A percentile compares a stretch with the other conserved stretches of the same genome.
Evolutionary conservation across 2,329 filamentous ascomycete species (phyloP).

Genomic region (Geoglossum cookeanum): DNA sequence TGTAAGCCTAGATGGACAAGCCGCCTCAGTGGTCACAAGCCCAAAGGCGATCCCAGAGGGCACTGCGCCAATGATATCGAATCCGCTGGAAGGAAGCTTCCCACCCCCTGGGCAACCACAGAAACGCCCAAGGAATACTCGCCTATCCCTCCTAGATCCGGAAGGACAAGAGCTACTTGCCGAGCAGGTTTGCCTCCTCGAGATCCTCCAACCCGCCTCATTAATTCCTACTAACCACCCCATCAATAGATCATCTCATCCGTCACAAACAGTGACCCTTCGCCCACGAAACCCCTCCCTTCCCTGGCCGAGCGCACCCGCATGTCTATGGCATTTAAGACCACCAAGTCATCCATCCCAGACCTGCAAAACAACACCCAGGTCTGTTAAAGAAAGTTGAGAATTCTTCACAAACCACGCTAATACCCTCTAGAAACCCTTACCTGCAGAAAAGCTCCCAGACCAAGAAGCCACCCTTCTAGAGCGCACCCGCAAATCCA

Average conservation of each 20-base stretch:
- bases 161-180: background rate
- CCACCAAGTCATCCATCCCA: background rate
- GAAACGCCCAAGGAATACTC: background rate
- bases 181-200: background rate
- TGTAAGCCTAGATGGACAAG: background rate
- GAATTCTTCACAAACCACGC: background rate
- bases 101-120: background rate
- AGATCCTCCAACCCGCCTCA: background rate
- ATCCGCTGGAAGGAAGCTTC: background rate
- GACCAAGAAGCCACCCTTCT: constrained; percentile 25
- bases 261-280: constrained; percentile 21
- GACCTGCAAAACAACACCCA: background rate
- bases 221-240: constrained; percentile 4
- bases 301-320: constrained; percentile 28
- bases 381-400: background rate
- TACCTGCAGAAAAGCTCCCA: too few relatives aligned
- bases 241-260: constrained; percentile 21
- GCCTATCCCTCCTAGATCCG: background rate
- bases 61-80: background rate
- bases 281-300: constrained; percentile 22
- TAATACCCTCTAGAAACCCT: constrained; percentile 1
- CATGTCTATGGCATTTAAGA: constrained; percentile 23
- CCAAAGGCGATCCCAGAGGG: background rate
- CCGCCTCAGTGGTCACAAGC: background rate
- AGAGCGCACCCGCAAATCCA: constrained; percentile 66